Conservation (phyloP, 352 stramenopile species). For the Pythium guiyangense region DNA sequence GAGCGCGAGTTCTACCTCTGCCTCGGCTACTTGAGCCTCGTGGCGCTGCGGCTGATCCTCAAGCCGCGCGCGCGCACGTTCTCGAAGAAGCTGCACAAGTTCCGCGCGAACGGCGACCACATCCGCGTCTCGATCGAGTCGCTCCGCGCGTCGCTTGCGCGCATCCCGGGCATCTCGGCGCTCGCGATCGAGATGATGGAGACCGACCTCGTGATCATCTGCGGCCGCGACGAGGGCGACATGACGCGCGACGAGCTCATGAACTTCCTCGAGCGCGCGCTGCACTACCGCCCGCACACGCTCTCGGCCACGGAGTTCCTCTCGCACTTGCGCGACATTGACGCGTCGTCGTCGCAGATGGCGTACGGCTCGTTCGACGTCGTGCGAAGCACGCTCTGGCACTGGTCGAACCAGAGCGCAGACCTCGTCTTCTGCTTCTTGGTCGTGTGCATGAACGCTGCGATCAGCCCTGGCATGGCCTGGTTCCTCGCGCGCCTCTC, state of each 20-base stretch:
- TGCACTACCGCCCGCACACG: constrained; percentile 70
- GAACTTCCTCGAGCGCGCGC: constrained; percentile 76
- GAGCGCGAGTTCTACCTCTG: constrained; percentile 68
- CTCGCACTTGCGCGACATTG: constrained; percentile 77
- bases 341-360: constrained; percentile 68
- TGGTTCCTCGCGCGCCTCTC: constrained; percentile 75
- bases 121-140: constrained; percentile 86
- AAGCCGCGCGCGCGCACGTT: constrained; percentile 81
- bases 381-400: constrained; percentile 69
- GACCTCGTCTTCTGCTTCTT: constrained; percentile 74
- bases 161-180: constrained; percentile 78
- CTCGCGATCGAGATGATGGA: constrained; percentile 88
- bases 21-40: constrained; percentile 61
- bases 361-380: constrained; percentile 77
- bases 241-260: constrained; percentile 86
- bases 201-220: constrained; percentile 86
- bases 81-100: constrained; percentile 88
- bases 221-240: constrained; percentile 76
- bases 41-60: constrained; percentile 75
- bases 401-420: constrained; percentile 82
- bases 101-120: constrained; percentile 78
- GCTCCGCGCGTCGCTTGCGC: constrained; percentile 64
- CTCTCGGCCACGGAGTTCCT: constrained; percentile 83
- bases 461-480: constrained; percentile 72
- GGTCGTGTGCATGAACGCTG: constrained; percentile 79